A percentile compares a stretch with the other conserved stretches of the same genome.
Evolutionary conservation across 2,329 filamentous ascomycete species (phyloP).

Genomic region (Alternaria sp.): DNA sequence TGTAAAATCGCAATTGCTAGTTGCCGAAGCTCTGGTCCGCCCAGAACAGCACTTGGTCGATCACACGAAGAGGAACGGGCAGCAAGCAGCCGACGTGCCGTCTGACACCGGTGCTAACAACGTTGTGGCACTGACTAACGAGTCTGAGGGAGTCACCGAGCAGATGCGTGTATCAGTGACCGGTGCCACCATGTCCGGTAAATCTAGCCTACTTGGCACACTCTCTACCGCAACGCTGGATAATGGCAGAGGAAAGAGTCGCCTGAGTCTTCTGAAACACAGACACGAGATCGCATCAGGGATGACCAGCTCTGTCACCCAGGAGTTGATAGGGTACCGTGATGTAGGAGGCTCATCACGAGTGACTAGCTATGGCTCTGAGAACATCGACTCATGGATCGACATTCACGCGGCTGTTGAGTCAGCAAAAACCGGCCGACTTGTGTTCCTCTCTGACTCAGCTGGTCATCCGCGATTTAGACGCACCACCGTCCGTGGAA

Average conservation of each 20-base stretch:
- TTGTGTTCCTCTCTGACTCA: conserved; percentile 91
- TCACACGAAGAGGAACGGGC: conserved; percentile 15
- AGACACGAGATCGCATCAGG: conserved; percentile 91
- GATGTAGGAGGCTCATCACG: conserved; percentile 40
- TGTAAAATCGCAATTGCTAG: conserved; percentile 68
- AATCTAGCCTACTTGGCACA: conserved; percentile 88
- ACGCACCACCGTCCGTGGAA: conserved; percentile 83
- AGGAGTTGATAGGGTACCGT: conserved; percentile 87
- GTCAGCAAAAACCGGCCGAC: conserved; percentile 70
- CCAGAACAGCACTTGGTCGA: conserved; percentile 56
- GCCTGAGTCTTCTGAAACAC: conserved; percentile 87
- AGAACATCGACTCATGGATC: conserved; percentile 89
- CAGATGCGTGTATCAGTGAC: conserved; percentile 88
- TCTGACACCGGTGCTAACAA: neutral
- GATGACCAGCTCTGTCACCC: conserved; percentile 90
- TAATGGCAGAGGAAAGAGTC: conserved; percentile 89
- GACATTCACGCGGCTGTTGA: conserved; percentile 86
- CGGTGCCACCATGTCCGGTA: conserved; percentile 88
- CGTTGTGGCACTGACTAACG: neutral
- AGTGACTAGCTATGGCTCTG: conserved; percentile 83
- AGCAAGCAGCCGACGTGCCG: conserved; percentile 2
- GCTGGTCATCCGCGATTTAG: conserved; percentile 89
- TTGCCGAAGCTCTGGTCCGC: conserved; percentile 87
- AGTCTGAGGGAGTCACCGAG: conserved; percentile 44
- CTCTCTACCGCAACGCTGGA: conserved; percentile 87